Evolutionary conservation across 2,329 filamentous ascomycete genomes (phyloP), one percentile per base, ranked within the genome.

Genomic region (Hypoxylon sp.): DNA sequence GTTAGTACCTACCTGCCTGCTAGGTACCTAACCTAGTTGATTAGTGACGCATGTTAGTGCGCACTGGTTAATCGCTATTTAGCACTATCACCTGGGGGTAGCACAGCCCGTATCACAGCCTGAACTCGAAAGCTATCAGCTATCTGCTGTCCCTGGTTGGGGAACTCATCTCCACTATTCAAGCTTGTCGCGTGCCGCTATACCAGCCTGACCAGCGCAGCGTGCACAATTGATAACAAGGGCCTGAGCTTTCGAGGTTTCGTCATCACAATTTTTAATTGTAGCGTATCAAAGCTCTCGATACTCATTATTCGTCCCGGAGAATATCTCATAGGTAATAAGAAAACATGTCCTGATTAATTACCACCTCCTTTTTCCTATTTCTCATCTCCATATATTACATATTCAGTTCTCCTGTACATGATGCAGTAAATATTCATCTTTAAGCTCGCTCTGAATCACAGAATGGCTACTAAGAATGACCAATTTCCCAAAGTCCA

Each of bases 401-500:
- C n/a, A n/a, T n/a, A n/a, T 62, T 62, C 32, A 28, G 46, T 41
- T 34, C 34, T 43, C 52, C 20, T 59, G 47, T 59, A 47, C 34
- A 34, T 55, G 44, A 57, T 67, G 54, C 60, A 67, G 62, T 63
- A 60, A 56, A 46, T 28, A 46, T 46, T n/a, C 44, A 17, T 39
- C 26, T 19, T 20, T 19, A 44, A 59, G 43, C 54, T 55, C 50
- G 46, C 39, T n/a, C n/a, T 49, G 30, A 59, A 47, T 43, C 32
- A 59, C 53, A 69, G 26, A 41, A 71, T 53, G 59, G 58, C 64
- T 32, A 44, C 75, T 39, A 53, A 58, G 13, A 62, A 39, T 26
- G 78, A 77, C 52, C 76, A 85, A 52, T 97, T 91, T 74, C 93
- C 94, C 59, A 84, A 90, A 67, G 87, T 98, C 26, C 89, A 97